Evolutionary conservation across 257 asterid genomes (phyloP), one percentile per base, ranked within the genome.

Genomic region (Plantago ovata): DNA sequence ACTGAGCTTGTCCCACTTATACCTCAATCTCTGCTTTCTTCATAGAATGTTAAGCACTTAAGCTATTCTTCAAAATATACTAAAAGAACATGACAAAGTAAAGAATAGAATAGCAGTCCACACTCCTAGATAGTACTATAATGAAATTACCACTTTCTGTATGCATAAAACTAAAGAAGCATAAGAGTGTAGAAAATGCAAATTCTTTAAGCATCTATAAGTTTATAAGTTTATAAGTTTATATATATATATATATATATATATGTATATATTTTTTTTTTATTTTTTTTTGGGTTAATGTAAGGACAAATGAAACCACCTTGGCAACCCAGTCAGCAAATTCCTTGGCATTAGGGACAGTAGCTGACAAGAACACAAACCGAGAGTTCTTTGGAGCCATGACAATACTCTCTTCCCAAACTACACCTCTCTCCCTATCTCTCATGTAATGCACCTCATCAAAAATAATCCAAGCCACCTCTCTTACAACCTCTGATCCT

Each of bases 371-470:
- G 70, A 92, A 87, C 13, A 92, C 96, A 77, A 87, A 87, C 14
- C 84, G 81, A 12, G 98, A 79, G 60, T 87, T 87, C 83, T 78
- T 83, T 5, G 96, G 95, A 50, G 96, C 96, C 96, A 90, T 86
- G 58, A 90, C 95, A 64, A 86, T 90, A 69, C 96, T 88, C 71
- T 92, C 98, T 79, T 88, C 97, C 97, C 97, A 92, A 19, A 92
- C 98, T 19, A 92, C 98, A 45, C 98, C 97, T 66, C 98, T 81
- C 74, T 92, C 98, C 63, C 94, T 74, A 58, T 93, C 98, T 76
- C 95, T 85, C 97, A 89, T 93, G 79, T 93, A 93, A 75, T 93
- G 98, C 69, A 93, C 97, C 79, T 93, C 98, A 69, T 93, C 98
- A 72, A 93, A 93, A 49, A 88, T 75, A 63, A 89, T 70, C 98